phyloP scores from a whole-genome alignment of 2,329 filamentous ascomycete species.

The Didymella arachidicola region DNA sequence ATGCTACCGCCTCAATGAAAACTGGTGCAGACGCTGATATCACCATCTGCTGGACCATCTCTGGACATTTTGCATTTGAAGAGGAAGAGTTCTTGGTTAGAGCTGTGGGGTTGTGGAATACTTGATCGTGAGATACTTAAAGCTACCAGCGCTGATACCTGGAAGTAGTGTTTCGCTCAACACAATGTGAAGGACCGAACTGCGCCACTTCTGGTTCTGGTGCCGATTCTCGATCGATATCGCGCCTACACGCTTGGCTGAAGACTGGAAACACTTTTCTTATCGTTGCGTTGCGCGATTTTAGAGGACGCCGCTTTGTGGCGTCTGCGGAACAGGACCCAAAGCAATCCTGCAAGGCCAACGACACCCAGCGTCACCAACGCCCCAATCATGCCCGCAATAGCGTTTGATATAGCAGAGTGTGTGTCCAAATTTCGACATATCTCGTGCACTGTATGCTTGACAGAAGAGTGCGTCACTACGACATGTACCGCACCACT shows the following conservation, averaged over 20 bases:
- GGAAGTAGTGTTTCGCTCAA: too few relatives aligned
- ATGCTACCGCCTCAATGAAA: not conserved
- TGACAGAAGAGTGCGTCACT: slow-evolving; percentile 58
- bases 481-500: slow-evolving; percentile 61
- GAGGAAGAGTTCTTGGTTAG: too few relatives aligned
- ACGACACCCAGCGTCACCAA: not conserved
- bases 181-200: too few relatives aligned
- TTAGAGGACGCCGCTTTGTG: not conserved
- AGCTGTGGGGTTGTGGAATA: too few relatives aligned
- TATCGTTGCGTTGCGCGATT: not conserved
- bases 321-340: not conserved
- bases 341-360: not conserved
- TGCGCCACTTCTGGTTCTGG: too few relatives aligned
- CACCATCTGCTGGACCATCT: too few relatives aligned
- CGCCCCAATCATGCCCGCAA: not conserved
- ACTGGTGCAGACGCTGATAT: too few relatives aligned
- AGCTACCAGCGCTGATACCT: too few relatives aligned
- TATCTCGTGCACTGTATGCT: slow-evolving; percentile 37
- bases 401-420: not conserved
- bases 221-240: too few relatives aligned
- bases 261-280: not conserved
- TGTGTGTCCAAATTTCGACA: too few relatives aligned
- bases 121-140: too few relatives aligned
- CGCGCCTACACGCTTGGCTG: not conserved
- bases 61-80: too few relatives aligned